Evolutionary conservation across 1,139 yeast genomes (phyloP).

Genomic region (Candida freyschussii): DNA sequence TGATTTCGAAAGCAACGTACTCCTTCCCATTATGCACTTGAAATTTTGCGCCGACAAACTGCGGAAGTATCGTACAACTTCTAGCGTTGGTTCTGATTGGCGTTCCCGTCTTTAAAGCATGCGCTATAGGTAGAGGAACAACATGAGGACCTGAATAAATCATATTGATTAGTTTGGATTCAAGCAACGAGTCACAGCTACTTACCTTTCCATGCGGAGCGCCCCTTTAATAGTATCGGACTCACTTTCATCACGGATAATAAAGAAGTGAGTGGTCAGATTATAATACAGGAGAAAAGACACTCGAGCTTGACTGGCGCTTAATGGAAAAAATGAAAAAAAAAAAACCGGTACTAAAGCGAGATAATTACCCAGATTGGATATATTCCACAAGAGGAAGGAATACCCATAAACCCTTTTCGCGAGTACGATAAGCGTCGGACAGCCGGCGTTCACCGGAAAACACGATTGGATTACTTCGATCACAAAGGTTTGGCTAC

Average conservation of each 20-base stretch:
- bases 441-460: too few species aligned
- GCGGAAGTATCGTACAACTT: constrained; percentile 89
- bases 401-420: too few species aligned
- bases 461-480: too few species aligned
- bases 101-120: constrained; percentile 73
- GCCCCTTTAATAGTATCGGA: constrained; percentile 43
- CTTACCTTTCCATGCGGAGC: constrained; percentile 73
- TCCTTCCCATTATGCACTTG: constrained; percentile 96
- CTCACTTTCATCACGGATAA: constrained; percentile 51
- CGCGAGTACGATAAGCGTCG: too few species aligned
- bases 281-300: background rate
- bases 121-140: constrained; percentile 86
- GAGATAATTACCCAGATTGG: too few species aligned
- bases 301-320: too few species aligned
- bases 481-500: too few species aligned
- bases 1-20: constrained; percentile 80
- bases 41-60: constrained; percentile 88
- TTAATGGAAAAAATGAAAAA: background rate
- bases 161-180: constrained; percentile 23
- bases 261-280: background rate
- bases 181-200: constrained; percentile 24
- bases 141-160: constrained; percentile 87
- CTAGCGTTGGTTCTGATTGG: constrained; percentile 95
- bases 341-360: background rate
- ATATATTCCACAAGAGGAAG: too few species aligned